Evolutionary conservation across 306 rosid genomes (phyloP).

Genomic region (Crataegus laevigata): DNA sequence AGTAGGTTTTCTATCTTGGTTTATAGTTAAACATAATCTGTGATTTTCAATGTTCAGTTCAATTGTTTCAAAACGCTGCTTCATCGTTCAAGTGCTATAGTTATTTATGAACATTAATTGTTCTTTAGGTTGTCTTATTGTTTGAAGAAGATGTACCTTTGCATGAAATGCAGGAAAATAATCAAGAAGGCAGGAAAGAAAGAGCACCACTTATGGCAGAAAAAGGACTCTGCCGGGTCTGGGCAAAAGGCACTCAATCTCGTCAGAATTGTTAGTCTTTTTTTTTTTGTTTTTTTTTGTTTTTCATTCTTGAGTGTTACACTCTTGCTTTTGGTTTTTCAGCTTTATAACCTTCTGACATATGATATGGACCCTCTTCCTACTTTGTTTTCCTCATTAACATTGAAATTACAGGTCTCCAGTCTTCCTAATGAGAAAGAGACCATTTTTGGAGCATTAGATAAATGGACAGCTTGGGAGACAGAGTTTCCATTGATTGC

Average conservation of each 20-base stretch:
- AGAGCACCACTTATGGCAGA: constrained; percentile 80
- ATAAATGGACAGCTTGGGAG: constrained; percentile 96
- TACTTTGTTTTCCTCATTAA: background rate
- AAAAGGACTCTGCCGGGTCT: constrained; percentile 64
- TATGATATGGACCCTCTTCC: background rate
- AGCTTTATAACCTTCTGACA: background rate
- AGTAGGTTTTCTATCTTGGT: constrained; percentile 29
- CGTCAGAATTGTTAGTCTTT: constrained; percentile 50
- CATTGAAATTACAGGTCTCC: constrained; percentile 42
- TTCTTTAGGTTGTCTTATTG: background rate
- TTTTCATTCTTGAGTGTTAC: background rate
- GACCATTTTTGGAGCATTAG: constrained; percentile 80
- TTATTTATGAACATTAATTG: background rate
- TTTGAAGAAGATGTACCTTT: background rate
- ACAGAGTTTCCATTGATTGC: constrained; percentile 88
- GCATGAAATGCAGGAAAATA: constrained; percentile 44
- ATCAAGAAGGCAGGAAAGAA: constrained; percentile 38
- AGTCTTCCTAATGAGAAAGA: constrained; percentile 77
- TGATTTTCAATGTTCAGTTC: background rate
- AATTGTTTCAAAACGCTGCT: background rate
- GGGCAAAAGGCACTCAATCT: constrained; percentile 87
- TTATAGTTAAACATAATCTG: background rate
- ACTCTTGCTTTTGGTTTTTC: background rate
- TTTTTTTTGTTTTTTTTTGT: no score
- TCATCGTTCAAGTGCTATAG: background rate